Base-by-base conservation (phyloP, 441 rosid genomes). In the Sinapis alba region DNA sequence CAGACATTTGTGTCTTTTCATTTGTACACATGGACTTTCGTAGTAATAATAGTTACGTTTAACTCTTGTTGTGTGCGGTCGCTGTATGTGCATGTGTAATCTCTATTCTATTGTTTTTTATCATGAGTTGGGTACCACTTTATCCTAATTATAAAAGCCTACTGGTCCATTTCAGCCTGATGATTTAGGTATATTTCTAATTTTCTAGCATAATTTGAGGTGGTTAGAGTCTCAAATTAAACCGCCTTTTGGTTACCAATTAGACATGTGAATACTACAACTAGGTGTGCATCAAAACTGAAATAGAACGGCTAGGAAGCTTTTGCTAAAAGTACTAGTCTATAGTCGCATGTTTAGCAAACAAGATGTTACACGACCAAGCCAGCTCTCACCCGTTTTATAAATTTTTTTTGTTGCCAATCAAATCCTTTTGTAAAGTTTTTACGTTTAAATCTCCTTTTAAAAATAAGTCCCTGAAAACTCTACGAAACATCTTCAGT, bases 21-120 rank as follows among this genome's bases (percentile, higher is more conserved):
- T 27, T 19, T 11, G 7, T 19, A 7, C 67, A 62, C 67, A 62
- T 62, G 47, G 62, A 28, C 45, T 32, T 30, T 61, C 65, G 64
- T 15, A 18, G 47, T 62, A 10, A 0, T 62, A 18, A 18, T 32
- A 19, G 65, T 32, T 62, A 34, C 47, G 20, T 62, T 18, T 32
- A 62, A 62, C 47, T 32, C 34, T 19, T 15, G 65, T 30, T 30
- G 24, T 61, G 15, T 7, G 13, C 6, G 34, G 34, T 9, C 7
- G 65, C 1, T 62, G 36, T 18, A 32, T 18, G 67, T 20, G 28
- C 66, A 34, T 34, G 47, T 62, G 47, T 62, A 62, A 62, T 30
- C 36, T 30, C 36, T 30, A 30, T 20, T 34, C 19, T 36, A 62
- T 18, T 11, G 6, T 5, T 20, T 20, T 62, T 18, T 12, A 34